A percentile compares a stretch with the other conserved stretches of the same genome.
Evolutionary conservation across 2,329 filamentous ascomycete species (phyloP).

Genomic region (Exophiala sp.): DNA sequence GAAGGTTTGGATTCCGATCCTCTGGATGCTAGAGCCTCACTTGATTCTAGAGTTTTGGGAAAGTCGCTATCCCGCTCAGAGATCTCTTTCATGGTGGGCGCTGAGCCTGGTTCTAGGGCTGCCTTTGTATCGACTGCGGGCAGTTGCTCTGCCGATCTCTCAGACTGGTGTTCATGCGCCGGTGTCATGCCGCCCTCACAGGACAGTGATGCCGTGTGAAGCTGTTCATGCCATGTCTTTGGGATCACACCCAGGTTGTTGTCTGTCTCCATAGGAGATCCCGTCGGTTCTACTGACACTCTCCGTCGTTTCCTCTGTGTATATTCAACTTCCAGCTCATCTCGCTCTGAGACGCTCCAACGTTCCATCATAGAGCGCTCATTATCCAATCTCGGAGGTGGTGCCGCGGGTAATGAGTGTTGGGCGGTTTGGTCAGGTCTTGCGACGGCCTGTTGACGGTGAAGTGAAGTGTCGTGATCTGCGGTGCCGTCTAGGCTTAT

Average conservation of each 20-base stretch:
- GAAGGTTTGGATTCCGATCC: not conserved
- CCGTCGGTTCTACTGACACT: slow-evolving; percentile 10
- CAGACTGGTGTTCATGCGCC: not conserved
- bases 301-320: slow-evolving; percentile 22
- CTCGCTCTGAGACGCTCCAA: not conserved
- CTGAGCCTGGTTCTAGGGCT: not conserved
- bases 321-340: slow-evolving; percentile 10
- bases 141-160: not conserved
- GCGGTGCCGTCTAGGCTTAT: slow-evolving; percentile 4
- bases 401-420: not conserved
- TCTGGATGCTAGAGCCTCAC: not conserved
- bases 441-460: not conserved
- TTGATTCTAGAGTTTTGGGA: not conserved
- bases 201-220: slow-evolving; percentile 10
- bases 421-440: not conserved
- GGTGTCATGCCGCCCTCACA: not conserved
- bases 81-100: no score
- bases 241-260: not conserved
- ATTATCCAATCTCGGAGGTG: not conserved
- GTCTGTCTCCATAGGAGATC: not conserved
- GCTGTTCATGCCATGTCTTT: slow-evolving; percentile 14
- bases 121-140: not conserved
- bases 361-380: not conserved
- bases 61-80: not conserved
- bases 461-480: slow-evolving; percentile 3